Base-by-base conservation (phyloP, 2,329 filamentous ascomycete species). In the Truncatella angustata region DNA sequence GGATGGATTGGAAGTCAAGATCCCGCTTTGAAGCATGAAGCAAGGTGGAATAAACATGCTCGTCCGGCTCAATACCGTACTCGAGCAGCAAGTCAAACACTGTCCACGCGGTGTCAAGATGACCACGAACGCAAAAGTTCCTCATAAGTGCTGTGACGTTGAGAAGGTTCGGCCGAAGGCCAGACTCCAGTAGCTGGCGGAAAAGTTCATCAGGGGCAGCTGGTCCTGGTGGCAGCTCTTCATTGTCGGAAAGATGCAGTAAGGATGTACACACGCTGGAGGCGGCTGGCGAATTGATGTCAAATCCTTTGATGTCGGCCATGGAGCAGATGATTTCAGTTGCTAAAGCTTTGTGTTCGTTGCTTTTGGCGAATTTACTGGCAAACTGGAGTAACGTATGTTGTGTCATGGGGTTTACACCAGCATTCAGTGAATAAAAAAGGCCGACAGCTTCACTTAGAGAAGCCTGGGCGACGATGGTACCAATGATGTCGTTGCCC, bases 81-180 rank as follows among this genome's bases (percentile, higher is more conserved):
- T 76, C 70, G 47, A 78, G 70, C 65, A 92, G 80, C 36, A 84
- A 76, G 21, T 84, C 75, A 59, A 86, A 84, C 46, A 93, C 78
- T 36, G 81, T 76, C 71, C 84, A 83, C 0, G 85, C 87, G 3
- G 84, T 81, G 34, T 79, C 73, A 6, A 82, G 66, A 58, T 90
- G 81, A 10, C 80, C 79, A n/a, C 77, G 80, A 53, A 84, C 74
- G 60, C 88, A 82, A 14, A 91, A 83, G 53, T 90, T 89, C 35
- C 84, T 78, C 50, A 97, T 80, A 53, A 91, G 72, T 40, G 87
- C 77, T 14, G 87, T 88, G 62, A 87, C 82, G 10, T 78, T 77
- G 52, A 84, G 71, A 12, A 81, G 69, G 56, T 89, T 87, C 21
- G 88, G 82, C 18, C 73, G 72, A 44, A 88, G 71, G 2, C 86